A percentile compares a stretch with the other conserved stretches of the same genome.
These are phyloP conservation scores for Ploettnerulaceae sp. DNA, from an alignment of 2,329 filamentous ascomycete species.

Conservation along the genomic window DNA sequence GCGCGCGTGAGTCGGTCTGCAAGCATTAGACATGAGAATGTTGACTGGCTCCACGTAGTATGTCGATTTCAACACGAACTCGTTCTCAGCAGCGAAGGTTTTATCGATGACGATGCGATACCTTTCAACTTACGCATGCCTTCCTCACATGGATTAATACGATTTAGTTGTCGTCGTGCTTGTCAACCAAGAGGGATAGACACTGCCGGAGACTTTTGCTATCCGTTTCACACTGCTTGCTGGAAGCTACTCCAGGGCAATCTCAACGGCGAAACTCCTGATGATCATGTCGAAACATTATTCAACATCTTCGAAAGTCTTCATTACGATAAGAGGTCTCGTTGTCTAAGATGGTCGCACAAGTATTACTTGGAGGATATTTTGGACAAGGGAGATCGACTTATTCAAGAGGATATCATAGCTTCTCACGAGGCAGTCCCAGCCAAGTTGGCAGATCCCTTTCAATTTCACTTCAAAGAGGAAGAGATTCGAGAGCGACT, in stretches of 20 bases:
- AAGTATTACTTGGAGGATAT: too few species aligned
- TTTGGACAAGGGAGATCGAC: too few species aligned
- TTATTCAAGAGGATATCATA: too few species aligned
- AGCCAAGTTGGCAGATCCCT: too few species aligned
- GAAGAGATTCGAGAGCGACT: too few species aligned
- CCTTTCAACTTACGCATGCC: not conserved
- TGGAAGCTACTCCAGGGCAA: not conserved
- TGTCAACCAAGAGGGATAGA: not conserved
- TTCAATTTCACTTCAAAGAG: too few species aligned
- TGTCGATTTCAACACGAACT: not conserved
- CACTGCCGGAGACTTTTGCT: not conserved
- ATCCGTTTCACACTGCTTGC: not conserved
- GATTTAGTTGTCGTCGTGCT: not conserved
- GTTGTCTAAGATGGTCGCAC: too few species aligned
- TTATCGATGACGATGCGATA: not conserved
- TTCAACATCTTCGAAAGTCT: too few species aligned
- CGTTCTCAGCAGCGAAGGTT: not conserved
- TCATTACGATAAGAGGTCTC: too few species aligned
- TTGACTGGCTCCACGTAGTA: not conserved
- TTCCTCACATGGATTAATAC: not conserved
- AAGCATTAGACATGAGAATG: not conserved
- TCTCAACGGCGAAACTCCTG: too few species aligned
- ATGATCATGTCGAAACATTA: too few species aligned
- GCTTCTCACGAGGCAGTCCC: too few species aligned
- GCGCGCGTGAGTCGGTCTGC: constrained; percentile 8